A percentile compares a stretch with the other conserved stretches of the same genome.
phyloP scores from a whole-genome alignment of 1,139 yeast genomes.

The Scheffersomyces lignicola region DNA sequence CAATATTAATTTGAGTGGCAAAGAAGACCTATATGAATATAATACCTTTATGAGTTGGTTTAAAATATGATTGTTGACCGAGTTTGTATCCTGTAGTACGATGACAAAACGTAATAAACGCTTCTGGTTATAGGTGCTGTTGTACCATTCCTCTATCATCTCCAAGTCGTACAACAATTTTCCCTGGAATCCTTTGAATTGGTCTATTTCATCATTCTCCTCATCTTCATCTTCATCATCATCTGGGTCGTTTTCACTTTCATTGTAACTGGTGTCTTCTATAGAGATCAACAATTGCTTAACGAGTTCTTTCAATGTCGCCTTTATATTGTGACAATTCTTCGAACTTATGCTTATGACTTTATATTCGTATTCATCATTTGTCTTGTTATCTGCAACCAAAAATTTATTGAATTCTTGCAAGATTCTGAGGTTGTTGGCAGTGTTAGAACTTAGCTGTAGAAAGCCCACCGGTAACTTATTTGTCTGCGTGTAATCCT shows the following conservation, averaged over 20 bases:
- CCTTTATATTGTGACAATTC: slow-evolving; percentile 41
- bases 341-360: slow-evolving; percentile 43
- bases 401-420: slow-evolving; percentile 38
- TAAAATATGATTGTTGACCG: slow-evolving; percentile 52
- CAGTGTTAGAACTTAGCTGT: slow-evolving; percentile 55
- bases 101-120: slow-evolving; percentile 27
- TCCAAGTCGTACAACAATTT: slow-evolving; percentile 46
- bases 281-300: slow-evolving; percentile 25
- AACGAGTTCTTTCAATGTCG: slow-evolving; percentile 38
- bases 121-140: slow-evolving; percentile 11
- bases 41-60: slow-evolving; percentile 50
- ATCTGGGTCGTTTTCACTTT: slow-evolving; percentile 4
- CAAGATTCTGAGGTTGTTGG: slow-evolving; percentile 53
- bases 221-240: slow-evolving; percentile 9
- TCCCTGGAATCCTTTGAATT: background rate
- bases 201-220: slow-evolving; percentile 9
- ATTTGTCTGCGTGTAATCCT: slow-evolving; percentile 4
- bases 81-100: slow-evolving; percentile 65
- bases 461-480: slow-evolving; percentile 46
- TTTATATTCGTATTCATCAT: slow-evolving; percentile 18
- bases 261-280: slow-evolving; percentile 9
- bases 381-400: slow-evolving; percentile 2
- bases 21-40: slow-evolving; percentile 32
- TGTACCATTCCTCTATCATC: slow-evolving; percentile 49
- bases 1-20: slow-evolving; percentile 49